Conservation (phyloP, 305 asterid species). For the Fraxinus platypoda region DNA sequence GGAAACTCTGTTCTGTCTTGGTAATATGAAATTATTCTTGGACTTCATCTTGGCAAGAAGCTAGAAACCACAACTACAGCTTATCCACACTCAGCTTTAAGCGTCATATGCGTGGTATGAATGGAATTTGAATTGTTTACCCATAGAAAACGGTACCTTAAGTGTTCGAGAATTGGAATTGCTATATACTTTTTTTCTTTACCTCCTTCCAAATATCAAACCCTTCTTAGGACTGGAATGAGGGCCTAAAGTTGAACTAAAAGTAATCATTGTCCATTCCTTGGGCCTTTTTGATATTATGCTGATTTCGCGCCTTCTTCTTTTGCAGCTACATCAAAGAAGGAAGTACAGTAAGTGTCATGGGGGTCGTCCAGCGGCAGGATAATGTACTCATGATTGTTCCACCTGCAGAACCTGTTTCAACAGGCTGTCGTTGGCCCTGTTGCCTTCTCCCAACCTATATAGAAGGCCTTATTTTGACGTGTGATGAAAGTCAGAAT, state of each 20-base stretch:
- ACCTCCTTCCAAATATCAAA: neutral
- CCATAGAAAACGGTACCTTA: neutral
- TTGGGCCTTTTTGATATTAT: neutral
- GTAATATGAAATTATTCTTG: neutral
- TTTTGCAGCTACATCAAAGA: conserved; percentile 74
- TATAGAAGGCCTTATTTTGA: conserved; percentile 72
- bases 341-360: conserved; percentile 82
- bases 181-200: neutral
- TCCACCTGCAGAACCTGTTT: conserved; percentile 73
- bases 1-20: neutral
- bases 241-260: neutral
- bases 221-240: neutral
- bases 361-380: conserved; percentile 79
- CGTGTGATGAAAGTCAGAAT: conserved; percentile 55
- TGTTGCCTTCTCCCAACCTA: conserved; percentile 79
- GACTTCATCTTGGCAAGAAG: neutral
- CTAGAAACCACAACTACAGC: neutral
- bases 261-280: neutral
- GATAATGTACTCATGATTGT: conserved; percentile 89
- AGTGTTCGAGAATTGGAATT: neutral
- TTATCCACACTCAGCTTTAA: neutral
- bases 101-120: neutral
- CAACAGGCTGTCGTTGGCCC: conserved; percentile 89
- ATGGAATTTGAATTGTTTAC: neutral
- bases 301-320: conserved; percentile 1